A percentile compares a stretch with the other conserved stretches of the same genome.
Conservation (phyloP, 2,329 filamentous ascomycete species). For the Aspergillus viridinutans region DNA sequence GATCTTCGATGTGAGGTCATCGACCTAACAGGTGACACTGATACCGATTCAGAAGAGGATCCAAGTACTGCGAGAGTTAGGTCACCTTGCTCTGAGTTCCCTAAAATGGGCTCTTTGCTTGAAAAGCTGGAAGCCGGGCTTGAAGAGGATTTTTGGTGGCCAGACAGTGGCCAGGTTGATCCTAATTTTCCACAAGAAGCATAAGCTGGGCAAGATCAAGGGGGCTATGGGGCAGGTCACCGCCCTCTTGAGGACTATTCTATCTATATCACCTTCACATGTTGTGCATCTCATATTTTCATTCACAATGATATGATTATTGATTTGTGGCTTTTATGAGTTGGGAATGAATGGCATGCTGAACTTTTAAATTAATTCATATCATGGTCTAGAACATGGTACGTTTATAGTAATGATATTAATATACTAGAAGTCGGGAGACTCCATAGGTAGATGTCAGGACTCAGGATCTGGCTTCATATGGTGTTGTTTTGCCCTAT, state of each 20-base stretch:
- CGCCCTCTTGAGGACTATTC: background rate
- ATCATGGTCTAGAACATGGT: background rate
- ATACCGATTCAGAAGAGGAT: constrained; percentile 6
- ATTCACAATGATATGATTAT: background rate
- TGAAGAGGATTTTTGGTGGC: constrained; percentile 39
- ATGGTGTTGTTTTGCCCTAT: background rate
- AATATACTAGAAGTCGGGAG: background rate
- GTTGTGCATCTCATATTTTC: background rate
- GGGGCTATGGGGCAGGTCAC: background rate
- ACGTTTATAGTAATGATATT: background rate
- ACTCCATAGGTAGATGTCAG: background rate
- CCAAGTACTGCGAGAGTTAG: background rate
- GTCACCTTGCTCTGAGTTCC: background rate
- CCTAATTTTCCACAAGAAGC: constrained; percentile 22
- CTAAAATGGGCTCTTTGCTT: background rate
- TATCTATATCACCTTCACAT: background rate
- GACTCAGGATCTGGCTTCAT: background rate
- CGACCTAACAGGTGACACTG: constrained; percentile 25
- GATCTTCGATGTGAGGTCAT: constrained; percentile 17
- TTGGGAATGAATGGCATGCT: background rate
- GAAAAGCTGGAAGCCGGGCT: constrained; percentile 15
- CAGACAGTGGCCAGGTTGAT: constrained; percentile 27
- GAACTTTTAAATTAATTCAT: background rate
- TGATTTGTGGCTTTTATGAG: background rate
- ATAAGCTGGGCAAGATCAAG: background rate